phyloP scores from a whole-genome alignment of 2,329 filamentous ascomycete species.

The Colletotrichum echinochloae region DNA sequence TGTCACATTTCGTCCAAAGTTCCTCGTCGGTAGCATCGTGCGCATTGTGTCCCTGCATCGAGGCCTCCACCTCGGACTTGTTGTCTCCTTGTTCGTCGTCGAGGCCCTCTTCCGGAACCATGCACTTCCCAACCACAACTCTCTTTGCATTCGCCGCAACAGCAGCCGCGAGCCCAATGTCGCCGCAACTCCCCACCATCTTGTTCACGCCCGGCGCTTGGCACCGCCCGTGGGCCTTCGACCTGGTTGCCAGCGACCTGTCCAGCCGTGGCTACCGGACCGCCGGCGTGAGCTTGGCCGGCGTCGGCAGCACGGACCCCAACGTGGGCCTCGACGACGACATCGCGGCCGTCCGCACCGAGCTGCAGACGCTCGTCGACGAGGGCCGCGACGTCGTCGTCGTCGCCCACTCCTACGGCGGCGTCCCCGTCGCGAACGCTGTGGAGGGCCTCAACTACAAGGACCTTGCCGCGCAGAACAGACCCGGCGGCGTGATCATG shows the following conservation, averaged over 20 bases:
- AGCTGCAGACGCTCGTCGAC: slow-evolving; percentile 46
- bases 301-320: slow-evolving; percentile 47
- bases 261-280: slow-evolving; percentile 48
- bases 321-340: slow-evolving; percentile 47
- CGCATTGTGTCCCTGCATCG: neutral
- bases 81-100: neutral
- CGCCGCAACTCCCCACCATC: slow-evolving; percentile 42
- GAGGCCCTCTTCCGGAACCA: neutral
- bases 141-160: neutral
- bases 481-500: slow-evolving; percentile 53
- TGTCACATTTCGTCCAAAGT: neutral
- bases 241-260: slow-evolving; percentile 47
- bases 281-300: slow-evolving; percentile 47
- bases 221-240: slow-evolving; percentile 48
- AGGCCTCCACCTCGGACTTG: neutral
- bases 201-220: slow-evolving; percentile 55
- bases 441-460: slow-evolving; percentile 51
- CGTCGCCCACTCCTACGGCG: slow-evolving; percentile 57
- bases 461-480: slow-evolving; percentile 46
- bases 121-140: neutral
- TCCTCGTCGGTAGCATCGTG: neutral
- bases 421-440: slow-evolving; percentile 53
- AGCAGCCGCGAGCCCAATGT: neutral
- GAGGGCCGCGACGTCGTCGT: slow-evolving; percentile 55
- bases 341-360: slow-evolving; percentile 45